phyloP scores from a whole-genome alignment of 228 moss, liverwort and hornwort species.

The Sphagnum fallax region DNA sequence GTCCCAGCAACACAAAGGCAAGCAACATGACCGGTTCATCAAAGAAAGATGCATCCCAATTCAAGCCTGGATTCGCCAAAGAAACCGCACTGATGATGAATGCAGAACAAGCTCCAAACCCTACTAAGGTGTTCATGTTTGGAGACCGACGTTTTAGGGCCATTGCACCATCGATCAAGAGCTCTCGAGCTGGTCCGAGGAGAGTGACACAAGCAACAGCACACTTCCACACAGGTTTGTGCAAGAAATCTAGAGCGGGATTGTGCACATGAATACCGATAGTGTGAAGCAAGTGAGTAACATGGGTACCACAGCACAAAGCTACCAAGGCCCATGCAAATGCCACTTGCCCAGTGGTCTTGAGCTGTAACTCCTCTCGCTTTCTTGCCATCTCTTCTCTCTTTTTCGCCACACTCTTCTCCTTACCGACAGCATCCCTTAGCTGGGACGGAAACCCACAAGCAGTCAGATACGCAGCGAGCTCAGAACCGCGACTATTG shows the following conservation, averaged over 20 bases:
- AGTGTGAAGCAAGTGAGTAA: slow-evolving; percentile 69
- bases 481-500: slow-evolving; percentile 31
- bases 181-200: slow-evolving; percentile 83
- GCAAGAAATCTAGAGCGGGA: slow-evolving; percentile 39
- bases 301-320: slow-evolving; percentile 86
- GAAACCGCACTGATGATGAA: slow-evolving; percentile 82
- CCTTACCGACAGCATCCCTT: slow-evolving; percentile 39
- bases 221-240: slow-evolving; percentile 79
- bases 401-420: slow-evolving; percentile 47
- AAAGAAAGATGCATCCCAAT: slow-evolving; percentile 95
- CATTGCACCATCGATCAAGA: slow-evolving; percentile 71
- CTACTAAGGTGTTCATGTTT: slow-evolving; percentile 91
- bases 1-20: slow-evolving; percentile 86
- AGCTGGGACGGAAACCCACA: slow-evolving; percentile 73
- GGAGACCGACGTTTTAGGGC: slow-evolving; percentile 72
- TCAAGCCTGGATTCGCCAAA: slow-evolving; percentile 57
- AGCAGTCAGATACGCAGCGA: slow-evolving; percentile 55
- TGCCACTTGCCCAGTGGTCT: slow-evolving; percentile 68
- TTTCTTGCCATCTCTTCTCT: slow-evolving; percentile 65
- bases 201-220: slow-evolving; percentile 71
- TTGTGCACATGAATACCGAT: slow-evolving; percentile 68
- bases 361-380: slow-evolving; percentile 52
- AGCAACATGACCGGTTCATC: slow-evolving; percentile 98
- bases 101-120: slow-evolving; percentile 76
- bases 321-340: slow-evolving; percentile 88